Percentiles rank a stretch among this genome's conserved stretches.
Evolutionary conservation across 495 filamentous ascomycete genomes (phyloP).

Genomic region (Glutinoglossum americanum): DNA sequence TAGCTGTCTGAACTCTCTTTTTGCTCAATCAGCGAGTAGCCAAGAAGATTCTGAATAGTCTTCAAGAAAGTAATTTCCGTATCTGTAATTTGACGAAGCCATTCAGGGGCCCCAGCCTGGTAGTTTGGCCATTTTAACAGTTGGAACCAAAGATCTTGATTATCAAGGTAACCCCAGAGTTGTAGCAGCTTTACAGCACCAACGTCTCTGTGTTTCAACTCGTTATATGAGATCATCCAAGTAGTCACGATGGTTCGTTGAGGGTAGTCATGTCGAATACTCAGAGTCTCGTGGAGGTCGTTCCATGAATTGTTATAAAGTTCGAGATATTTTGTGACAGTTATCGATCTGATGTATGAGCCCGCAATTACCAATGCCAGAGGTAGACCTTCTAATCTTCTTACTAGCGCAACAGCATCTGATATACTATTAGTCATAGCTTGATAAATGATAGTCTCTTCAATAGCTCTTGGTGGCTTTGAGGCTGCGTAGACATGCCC

Average conservation of each 20-base stretch:
- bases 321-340: not conserved
- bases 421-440: not conserved
- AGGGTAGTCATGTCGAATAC: not conserved
- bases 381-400: not conserved
- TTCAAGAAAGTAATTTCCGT: conserved; percentile 14
- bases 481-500: not conserved
- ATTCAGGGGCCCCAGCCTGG: conserved; percentile 10
- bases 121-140: conserved; percentile 12
- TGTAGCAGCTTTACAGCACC: conserved; percentile 20
- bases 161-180: conserved; percentile 26
- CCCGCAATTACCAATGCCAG: not conserved
- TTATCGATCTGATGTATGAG: not conserved
- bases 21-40: not conserved
- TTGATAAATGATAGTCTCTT: not conserved
- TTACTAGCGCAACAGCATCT: not conserved
- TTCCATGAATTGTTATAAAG: not conserved
- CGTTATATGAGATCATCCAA: conserved; percentile 24
- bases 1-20: not conserved
- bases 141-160: conserved; percentile 30
- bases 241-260: conserved; percentile 11
- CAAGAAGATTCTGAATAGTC: not conserved
- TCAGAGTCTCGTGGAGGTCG: not conserved
- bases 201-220: conserved; percentile 18
- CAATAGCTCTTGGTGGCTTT: not conserved
- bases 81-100: conserved; percentile 14